Evolutionary conservation across 2,329 filamentous ascomycete species (phyloP), one percentile per base, ranked within the genome.

Genomic region (Macroventuria anomochaeta): DNA sequence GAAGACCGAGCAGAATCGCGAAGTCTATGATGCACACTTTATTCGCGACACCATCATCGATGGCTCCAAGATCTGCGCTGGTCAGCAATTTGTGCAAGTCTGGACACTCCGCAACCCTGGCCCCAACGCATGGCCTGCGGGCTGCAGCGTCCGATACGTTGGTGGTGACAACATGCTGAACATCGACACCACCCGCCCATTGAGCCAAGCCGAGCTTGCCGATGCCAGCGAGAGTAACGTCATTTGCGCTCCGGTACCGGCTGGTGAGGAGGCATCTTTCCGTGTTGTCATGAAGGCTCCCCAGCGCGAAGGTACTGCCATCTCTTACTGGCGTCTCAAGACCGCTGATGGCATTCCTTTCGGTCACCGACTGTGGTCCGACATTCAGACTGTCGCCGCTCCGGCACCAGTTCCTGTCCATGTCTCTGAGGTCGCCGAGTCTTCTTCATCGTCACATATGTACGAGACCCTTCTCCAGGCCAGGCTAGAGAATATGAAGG

Each of bases 81-180:
- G 89, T 70, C 81, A 86, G 47, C 83, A 88, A 26, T 96, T 99
- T 70, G 85, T 89, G 65, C 93, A 99, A 76, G 91, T 90, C 2
- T 99, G 95, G 95, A 88, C 89, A 46, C 83, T 99, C 33, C 88
- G 87, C 68, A 99, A 99, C 72, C 87, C 88, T 17, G 93, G 95
- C 23, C 85, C 85, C 10, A 78, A 81, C 42, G 76, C 87, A 11
- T 99, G 95, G 95, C 95, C 95, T 31, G 85, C 87, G 49, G 95
- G 93, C 57, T 96, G 91, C 80, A 89, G 88, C 51, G 90, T 97
- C 65, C 91, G 90, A 76, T 97, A 93, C 69, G 89, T 96, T 54
- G 92, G 93, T 53, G 95, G 95, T 43, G 93, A 97, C 75, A 92
- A 93, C 77, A 97, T 99, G 95, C 91, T 96, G 65, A 89, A 93